A percentile compares a stretch with the other conserved stretches of the same genome.
Evolutionary conservation across 176 grass and related monocot genomes (phyloP).

Genomic region (Chrysopogon serrulatus): DNA sequence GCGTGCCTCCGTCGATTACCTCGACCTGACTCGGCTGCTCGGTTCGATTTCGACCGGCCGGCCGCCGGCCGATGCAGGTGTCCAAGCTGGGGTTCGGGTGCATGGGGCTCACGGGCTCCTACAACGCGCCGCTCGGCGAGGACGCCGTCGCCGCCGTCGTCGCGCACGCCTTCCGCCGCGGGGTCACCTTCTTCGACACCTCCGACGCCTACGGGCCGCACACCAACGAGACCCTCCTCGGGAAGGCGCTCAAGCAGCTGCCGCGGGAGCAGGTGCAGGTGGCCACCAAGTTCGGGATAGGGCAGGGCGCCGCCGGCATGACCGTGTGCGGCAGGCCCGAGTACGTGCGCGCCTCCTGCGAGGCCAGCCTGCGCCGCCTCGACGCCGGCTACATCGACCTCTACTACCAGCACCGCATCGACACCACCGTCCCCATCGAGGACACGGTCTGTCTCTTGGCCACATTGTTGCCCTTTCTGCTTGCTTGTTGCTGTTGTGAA

Average conservation of each 20-base stretch:
- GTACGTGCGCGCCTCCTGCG: conserved; percentile 65
- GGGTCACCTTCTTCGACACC: conserved; percentile 92
- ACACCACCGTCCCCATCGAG: conserved; percentile 66
- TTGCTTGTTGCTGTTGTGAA: background rate
- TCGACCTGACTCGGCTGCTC: background rate
- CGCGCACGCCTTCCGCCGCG: conserved; percentile 61
- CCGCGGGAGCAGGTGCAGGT: conserved; percentile 79
- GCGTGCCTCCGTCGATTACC: background rate
- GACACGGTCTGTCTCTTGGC: conserved; percentile 47
- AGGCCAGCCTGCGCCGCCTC: conserved; percentile 67
- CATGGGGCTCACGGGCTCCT: conserved; percentile 56
- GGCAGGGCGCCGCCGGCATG: background rate
- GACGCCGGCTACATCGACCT: conserved; percentile 60
- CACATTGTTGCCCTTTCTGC: background rate
- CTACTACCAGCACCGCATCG: conserved; percentile 81
- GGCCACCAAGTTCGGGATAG: conserved; percentile 76
- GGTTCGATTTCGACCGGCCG: background rate
- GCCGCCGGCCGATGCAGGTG: conserved; percentile 24
- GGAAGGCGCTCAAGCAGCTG: conserved; percentile 70
- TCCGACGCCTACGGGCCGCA: conserved; percentile 66
- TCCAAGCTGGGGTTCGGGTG: conserved; percentile 88
- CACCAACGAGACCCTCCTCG: conserved; percentile 65
- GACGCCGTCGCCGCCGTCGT: conserved; percentile 48
- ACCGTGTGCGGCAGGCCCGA: conserved; percentile 47
- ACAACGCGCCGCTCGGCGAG: conserved; percentile 51